Evolutionary conservation across 2,329 filamentous ascomycete genomes (phyloP), one percentile per base, ranked within the genome.

Genomic region (Microcyclospora tardicrescens): DNA sequence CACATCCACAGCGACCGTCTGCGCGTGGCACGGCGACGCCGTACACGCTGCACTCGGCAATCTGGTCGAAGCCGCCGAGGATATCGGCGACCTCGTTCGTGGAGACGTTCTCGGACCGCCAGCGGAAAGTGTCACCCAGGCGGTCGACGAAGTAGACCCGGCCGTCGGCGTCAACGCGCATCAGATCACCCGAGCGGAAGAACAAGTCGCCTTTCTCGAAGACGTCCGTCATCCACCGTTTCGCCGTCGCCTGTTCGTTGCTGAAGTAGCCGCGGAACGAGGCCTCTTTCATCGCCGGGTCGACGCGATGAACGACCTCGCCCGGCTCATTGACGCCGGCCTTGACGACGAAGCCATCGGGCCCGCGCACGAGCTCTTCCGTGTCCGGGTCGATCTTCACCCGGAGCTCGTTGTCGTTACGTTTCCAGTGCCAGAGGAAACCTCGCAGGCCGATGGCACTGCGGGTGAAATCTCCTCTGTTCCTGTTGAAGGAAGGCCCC

Each of bases 241-340:
- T 71, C 33, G 77, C 65, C 0, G 80, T 83, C 0, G 84, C 83
- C 15, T 68, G 66, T 6, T 67, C 56, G 56, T 93, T 85, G 42
- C 77, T 74, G 61, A 79, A 87, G 61, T 94, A 94, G 3, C 86
- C 85, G 55, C 85, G 83, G 63, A 86, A 93, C 4, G 69, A 71
- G 27, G 66, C 63, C 29, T 67, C 60, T 33, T 78, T 72, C 47
- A 86, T 70, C 0, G 67, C 61, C 0, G 76, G 62, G 13, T 86
- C 79, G 2, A 93, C 65, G 10, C 64, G 63, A 58, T 77, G 83
- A 33, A 93, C 62, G 43, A 91, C 63, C 62, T 94, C 86, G 33
- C 85, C 85, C 0, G 82, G 71, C 39, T 82, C 71, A 19, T 77
- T 79, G 1, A 61, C 0, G 72, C 57, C 38, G 71, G 68, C 36